Conservation (phyloP, 257 asterid species). For the Solanum microdontum region DNA sequence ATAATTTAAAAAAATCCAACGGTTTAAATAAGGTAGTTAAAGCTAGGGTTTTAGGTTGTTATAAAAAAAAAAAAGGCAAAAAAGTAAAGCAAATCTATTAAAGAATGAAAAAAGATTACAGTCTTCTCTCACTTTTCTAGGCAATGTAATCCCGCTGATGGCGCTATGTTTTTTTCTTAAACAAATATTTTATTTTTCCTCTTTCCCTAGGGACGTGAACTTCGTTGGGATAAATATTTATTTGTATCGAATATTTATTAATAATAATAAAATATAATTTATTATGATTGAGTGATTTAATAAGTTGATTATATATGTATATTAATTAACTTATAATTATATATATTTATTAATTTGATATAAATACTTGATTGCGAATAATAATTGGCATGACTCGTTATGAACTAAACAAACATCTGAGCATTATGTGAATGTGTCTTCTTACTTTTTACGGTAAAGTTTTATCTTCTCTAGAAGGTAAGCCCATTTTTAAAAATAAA, state of each 20-base stretch:
- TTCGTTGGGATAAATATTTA: not conserved
- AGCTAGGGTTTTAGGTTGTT: constrained; percentile 12
- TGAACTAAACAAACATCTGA: not conserved
- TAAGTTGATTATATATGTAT: too few relatives aligned
- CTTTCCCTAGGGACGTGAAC: not conserved
- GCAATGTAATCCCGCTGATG: constrained; percentile 31
- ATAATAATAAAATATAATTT: not conserved
- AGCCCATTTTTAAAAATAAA: not conserved
- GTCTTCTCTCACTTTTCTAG: constrained; percentile 1
- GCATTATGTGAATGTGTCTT: not conserved
- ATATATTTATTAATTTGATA: too few relatives aligned
- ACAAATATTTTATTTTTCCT: not conserved
- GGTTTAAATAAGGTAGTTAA: constrained; percentile 20
- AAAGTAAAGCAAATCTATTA: not conserved
- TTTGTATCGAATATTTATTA: accelerated
- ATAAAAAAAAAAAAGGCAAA: not conserved
- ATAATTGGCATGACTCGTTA: not conserved
- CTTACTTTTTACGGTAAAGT: not conserved
- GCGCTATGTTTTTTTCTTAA: constrained; percentile 3
- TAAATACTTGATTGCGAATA: accelerated
- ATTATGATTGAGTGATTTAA: too few relatives aligned
- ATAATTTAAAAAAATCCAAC: not conserved
- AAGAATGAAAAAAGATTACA: not conserved
- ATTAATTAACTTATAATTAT: too few relatives aligned
- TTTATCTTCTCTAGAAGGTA: not conserved